Base-by-base conservation (phyloP, 257 asterid genomes). In the Nicotiana knightiana region DNA sequence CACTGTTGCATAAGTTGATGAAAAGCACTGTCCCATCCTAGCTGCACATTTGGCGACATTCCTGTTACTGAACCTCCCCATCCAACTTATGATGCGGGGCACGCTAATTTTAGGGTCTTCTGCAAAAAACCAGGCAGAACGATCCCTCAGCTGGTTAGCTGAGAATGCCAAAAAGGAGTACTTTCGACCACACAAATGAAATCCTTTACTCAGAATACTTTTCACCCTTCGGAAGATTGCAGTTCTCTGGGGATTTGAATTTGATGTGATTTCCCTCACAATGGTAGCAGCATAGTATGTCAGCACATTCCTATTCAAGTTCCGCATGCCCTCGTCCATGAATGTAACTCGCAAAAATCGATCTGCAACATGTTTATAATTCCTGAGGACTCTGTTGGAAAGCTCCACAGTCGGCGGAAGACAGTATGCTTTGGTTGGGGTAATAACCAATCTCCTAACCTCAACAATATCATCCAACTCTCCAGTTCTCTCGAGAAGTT, bases 111-210 rank as follows among this genome's bases (percentile, higher is more conserved):
- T 77, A 24, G 37, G 61, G 46, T 88, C 89, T 84, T 96, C 97
- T 55, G 98, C 97, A 82, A 96, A 94, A 88, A 96, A 96, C 99
- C 98, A 96, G 71, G 98, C 98, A 2, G 98, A 96, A 81, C 93
- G 91, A 82, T 94, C 98, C 83, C 99, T 90, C 81, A 94, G 80
- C 82, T 96, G 99, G 81, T 92, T 94, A 51, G 98, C 91, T 1
- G 99, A 94, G 83, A 92, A 94, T 54, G 97, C 99, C 88, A 93
- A 86, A 87, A 94, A 96, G 17, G 91, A 82, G 87, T 94, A 94
- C 77, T 80, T 89, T 30, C 95, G 90, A 43, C 94, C 98, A 55
- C 98, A 96, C 86, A 96, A 77, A 81, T 90, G 64, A 85, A 94
- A 92, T 24, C 99, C 98, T 6, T 79, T 30, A 21, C 6, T 78